Conservation (phyloP, 345 rosid species). For the Murraya paniculata region DNA sequence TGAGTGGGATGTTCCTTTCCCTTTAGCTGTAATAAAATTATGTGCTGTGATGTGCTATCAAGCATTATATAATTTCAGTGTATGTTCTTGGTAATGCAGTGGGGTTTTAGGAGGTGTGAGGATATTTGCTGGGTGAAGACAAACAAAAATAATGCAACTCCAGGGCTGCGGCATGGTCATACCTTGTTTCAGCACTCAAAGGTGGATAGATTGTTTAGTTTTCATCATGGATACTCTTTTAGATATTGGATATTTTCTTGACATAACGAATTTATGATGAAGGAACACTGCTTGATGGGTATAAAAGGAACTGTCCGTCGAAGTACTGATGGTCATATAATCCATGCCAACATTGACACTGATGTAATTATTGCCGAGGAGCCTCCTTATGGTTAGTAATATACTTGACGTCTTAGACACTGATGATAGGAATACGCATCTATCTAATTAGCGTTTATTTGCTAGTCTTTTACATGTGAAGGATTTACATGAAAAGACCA, state of each 20-base stretch:
- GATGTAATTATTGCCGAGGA: constrained; percentile 99
- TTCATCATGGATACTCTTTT: constrained; percentile 14
- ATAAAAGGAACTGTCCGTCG: constrained; percentile 98
- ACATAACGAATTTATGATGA: constrained; percentile 20
- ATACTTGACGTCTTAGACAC: not conserved
- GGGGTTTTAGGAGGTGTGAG: constrained; percentile 99
- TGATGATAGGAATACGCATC: not conserved
- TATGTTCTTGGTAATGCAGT: constrained; percentile 39
- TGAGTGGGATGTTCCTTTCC: not conserved
- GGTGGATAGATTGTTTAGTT: constrained; percentile 42
- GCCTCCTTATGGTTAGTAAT: constrained; percentile 86
- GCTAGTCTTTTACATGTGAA: not conserved
- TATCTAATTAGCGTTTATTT: not conserved
- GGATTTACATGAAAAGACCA: not conserved
- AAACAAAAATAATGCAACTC: constrained; percentile 88
- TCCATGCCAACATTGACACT: constrained; percentile 97
- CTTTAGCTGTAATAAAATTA: not conserved
- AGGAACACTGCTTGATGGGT: constrained; percentile 99
- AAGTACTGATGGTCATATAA: constrained; percentile 97
- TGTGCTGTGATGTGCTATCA: not conserved
- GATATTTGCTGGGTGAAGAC: constrained; percentile 99
- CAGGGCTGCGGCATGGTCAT: constrained; percentile 90
- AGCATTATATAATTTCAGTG: not conserved
- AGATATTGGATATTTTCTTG: constrained; percentile 4
- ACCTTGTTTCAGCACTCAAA: constrained; percentile 98